Base-by-base conservation (phyloP, 2,329 filamentous ascomycete genomes). In the Chrysoporthe austroafricana region DNA sequence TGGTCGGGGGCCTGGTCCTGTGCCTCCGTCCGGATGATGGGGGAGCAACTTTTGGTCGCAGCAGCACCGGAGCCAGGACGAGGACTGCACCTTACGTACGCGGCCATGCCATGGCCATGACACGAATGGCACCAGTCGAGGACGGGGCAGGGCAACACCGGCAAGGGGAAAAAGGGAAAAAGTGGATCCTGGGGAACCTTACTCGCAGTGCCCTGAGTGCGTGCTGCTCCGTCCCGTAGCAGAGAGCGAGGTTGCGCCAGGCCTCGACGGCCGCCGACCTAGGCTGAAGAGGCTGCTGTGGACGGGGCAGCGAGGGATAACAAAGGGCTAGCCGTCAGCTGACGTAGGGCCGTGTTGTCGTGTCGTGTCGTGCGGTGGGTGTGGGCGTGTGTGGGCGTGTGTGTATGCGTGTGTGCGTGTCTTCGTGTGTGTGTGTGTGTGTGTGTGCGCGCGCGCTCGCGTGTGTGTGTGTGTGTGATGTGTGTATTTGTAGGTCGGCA, bases 231-330 rank as follows among this genome's bases (percentile, higher is more conserved):
- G 26, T 26, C 50, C 32, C 50, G 26, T 34, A 13, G 50, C 7
- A 26, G 4, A 18, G 50, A 32, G 32, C 6, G 54, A n/a, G 54
- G 18, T 64, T 57, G 62, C 63, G 68, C 60, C 46, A 71, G 70
- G 71, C 70, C 72, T 72, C 69, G 67, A 71, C 64, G 70, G 70
- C 71, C 68, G 68, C 70, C 68, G 64, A 67, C 69, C 70, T 65
- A 65, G 52, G 62, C 18, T 57, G 68, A 7, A 57, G 68, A 70
- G 61, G 36, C n/a, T 26, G 48, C 48, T 32, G 48, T 11, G 26
- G 11, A 11, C 13, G 21, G 48, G 48, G 48, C 48, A 26, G 48
- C 8, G 21, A 26, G 48, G 26, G 50, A 54, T 32, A 34, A 32
- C 50, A 54, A 21, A 54, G 26, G 7, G 48, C 26, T 26, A 26